Percentiles rank a stretch among this genome's conserved stretches.
These are phyloP conservation scores for Ceratocystis colombiana DNA, from an alignment of 2,329 filamentous ascomycete species.

Conservation along the genomic window DNA sequence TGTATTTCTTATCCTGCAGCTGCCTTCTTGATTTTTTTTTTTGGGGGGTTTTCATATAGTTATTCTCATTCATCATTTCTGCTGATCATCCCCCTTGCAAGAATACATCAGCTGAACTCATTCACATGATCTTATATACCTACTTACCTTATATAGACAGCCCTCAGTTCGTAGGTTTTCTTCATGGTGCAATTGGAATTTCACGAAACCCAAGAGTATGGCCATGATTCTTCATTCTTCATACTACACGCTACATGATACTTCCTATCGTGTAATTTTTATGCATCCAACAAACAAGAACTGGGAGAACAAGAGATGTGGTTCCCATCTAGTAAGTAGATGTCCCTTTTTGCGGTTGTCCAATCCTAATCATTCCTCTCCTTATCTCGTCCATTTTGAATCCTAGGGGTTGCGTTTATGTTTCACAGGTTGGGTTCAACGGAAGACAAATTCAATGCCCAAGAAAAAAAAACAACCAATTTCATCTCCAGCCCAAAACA, in stretches of 20 bases:
- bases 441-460: constrained; percentile 1
- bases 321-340: neutral
- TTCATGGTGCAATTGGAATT: constrained; percentile 3
- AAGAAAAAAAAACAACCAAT: constrained; percentile 15
- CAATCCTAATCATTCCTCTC: neutral
- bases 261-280: constrained; percentile 15
- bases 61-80: neutral
- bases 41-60: neutral
- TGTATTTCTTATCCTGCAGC: neutral
- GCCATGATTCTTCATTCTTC: constrained; percentile 19
- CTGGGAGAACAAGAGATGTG: neutral
- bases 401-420: neutral
- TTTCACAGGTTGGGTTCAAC: constrained; percentile 12
- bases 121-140: neutral
- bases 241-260: no score
- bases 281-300: constrained; percentile 10
- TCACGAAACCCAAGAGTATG: constrained; percentile 11
- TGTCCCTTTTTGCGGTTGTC: neutral
- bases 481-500: constrained; percentile 20
- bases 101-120: neutral
- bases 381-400: neutral
- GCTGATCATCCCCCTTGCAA: neutral
- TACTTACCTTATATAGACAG: neutral
- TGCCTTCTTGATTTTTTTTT: neutral
- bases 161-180: neutral